phyloP scores from a whole-genome alignment of 1,284 basidiomycete genomes.

The Pseudozyma sp. region DNA sequence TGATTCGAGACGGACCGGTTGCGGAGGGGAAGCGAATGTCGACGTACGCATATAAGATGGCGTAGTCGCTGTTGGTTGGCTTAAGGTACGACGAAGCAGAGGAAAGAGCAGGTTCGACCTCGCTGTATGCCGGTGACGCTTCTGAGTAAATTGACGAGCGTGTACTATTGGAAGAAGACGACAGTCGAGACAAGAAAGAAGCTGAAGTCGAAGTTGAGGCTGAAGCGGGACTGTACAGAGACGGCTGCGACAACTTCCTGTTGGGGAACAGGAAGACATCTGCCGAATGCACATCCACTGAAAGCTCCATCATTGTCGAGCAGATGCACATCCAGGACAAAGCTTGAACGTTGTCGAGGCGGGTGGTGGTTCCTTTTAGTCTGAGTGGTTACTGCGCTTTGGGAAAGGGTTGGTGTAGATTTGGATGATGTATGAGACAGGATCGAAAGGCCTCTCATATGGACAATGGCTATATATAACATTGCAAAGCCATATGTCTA shows the following conservation, averaged over 20 bases:
- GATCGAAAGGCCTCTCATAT: too few species aligned
- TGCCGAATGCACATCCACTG: constrained; percentile 32
- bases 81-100: constrained; percentile 4
- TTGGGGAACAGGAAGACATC: constrained; percentile 41
- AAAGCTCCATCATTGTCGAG: constrained; percentile 22
- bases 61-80: constrained; percentile 27
- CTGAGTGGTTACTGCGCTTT: too few species aligned
- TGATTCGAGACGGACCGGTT: constrained; percentile 11
- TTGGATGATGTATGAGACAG: too few species aligned
- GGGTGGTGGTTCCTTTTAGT: too few species aligned
- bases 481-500: too few species aligned
- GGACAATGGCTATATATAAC: too few species aligned
- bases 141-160: constrained; percentile 10
- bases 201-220: neutral
- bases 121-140: constrained; percentile 22
- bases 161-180: neutral
- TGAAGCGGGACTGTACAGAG: neutral
- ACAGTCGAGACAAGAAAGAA: neutral
- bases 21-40: constrained; percentile 18
- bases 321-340: too few species aligned
- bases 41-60: constrained; percentile 34
- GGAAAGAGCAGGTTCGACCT: constrained; percentile 13
- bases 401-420: too few species aligned
- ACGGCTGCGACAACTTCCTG: constrained; percentile 19
- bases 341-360: too few species aligned